Evolutionary conservation across 371 early-diverging fungal genomes (phyloP).

Genomic region (Phascolomyces articulosus): DNA sequence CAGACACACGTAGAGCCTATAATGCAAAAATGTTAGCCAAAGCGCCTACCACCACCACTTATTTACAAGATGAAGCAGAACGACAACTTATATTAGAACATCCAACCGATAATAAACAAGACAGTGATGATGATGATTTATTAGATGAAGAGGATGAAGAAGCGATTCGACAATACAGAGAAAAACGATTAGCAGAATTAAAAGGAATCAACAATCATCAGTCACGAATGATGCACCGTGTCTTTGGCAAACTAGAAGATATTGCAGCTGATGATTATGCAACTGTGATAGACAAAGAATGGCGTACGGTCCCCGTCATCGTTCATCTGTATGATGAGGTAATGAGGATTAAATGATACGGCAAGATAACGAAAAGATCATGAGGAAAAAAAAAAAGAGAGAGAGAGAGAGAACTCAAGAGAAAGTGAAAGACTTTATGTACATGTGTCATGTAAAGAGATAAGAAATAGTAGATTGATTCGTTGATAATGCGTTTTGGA

Average conservation of each 20-base stretch:
- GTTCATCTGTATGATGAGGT: conserved; percentile 56
- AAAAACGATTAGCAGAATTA: conserved; percentile 43
- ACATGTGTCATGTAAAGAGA: neutral
- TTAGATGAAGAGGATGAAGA: conserved; percentile 34
- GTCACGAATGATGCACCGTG: conserved; percentile 11
- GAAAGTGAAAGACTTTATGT: neutral
- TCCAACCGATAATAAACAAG: conserved; percentile 25
- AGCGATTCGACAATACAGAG: conserved; percentile 34
- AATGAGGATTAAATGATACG: neutral
- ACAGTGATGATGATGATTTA: conserved; percentile 27
- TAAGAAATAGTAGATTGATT: neutral
- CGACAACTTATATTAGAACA: conserved; percentile 27
- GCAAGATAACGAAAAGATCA: neutral
- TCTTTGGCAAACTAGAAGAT: conserved; percentile 47
- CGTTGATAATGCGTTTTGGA: too few relatives aligned
- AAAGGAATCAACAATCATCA: conserved; percentile 32
- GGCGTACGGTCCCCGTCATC: conserved; percentile 43
- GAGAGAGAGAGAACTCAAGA: neutral
- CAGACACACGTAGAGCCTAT: conserved; percentile 26
- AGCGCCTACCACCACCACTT: conserved; percentile 51
- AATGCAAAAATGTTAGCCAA: conserved; percentile 45
- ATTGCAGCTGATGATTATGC: conserved; percentile 46
- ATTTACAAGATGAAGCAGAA: conserved; percentile 35
- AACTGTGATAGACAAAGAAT: conserved; percentile 51
- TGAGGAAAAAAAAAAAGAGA: neutral